phyloP scores from a whole-genome alignment of 1,284 basidiomycete species.

The Thecaphora thlaspeos region DNA sequence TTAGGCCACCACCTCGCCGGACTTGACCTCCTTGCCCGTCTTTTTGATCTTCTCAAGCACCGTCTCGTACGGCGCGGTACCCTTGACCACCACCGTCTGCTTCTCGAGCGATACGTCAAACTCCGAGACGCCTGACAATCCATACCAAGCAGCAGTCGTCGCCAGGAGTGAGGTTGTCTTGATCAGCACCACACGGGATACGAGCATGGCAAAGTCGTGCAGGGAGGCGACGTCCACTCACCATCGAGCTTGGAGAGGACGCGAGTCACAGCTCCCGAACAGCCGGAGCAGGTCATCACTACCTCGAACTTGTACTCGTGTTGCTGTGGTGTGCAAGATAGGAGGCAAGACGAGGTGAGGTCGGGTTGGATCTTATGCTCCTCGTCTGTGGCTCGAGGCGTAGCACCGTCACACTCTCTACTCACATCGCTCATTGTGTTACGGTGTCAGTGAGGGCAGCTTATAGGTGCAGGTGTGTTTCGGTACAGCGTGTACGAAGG shows the following conservation, averaged over 20 bases:
- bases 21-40: slow-evolving; percentile 75
- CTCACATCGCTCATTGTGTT: neutral
- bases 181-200: neutral
- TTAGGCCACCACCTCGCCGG: slow-evolving; percentile 25
- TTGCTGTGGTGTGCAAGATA: no score
- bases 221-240: slow-evolving; percentile 48
- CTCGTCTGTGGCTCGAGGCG: no score
- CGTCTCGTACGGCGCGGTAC: slow-evolving; percentile 67
- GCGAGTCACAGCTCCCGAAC: slow-evolving; percentile 74
- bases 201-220: no score
- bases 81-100: slow-evolving; percentile 72
- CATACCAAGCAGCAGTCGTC: neutral
- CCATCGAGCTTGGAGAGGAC: slow-evolving; percentile 72
- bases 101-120: slow-evolving; percentile 66
- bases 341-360: no score
- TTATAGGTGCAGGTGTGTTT: no score
- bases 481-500: no score
- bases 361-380: no score
- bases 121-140: slow-evolving; percentile 31
- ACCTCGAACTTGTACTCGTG: slow-evolving; percentile 66
- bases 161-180: neutral
- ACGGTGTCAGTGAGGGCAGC: no score
- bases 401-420: no score
- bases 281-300: slow-evolving; percentile 79
- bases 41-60: slow-evolving; percentile 75